A percentile compares a stretch with the other conserved stretches of the same genome.
Evolutionary conservation across 2,329 filamentous ascomycete species (phyloP).

Genomic region (Periconia macrospinosa): DNA sequence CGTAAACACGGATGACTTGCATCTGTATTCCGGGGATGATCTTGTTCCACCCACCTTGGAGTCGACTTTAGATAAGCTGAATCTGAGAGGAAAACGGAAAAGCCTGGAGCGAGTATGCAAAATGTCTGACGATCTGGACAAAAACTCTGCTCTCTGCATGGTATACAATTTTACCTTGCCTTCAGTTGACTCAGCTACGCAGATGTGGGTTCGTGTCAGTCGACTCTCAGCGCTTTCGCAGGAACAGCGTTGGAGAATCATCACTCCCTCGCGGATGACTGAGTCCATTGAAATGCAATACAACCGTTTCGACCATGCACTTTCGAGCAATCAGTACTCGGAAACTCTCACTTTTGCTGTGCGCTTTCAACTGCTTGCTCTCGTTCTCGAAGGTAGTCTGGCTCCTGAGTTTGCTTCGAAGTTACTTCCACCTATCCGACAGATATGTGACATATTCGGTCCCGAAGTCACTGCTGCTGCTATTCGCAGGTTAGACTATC

Average conservation of each 20-base stretch:
- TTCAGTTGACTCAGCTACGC: slow-evolving; percentile 19
- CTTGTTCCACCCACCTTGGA: background rate
- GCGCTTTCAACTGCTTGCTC: slow-evolving; percentile 26
- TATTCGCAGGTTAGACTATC: slow-evolving; percentile 70
- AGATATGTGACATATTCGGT: slow-evolving; percentile 39
- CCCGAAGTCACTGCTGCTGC: slow-evolving; percentile 64
- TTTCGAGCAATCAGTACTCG: slow-evolving; percentile 1
- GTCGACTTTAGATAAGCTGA: slow-evolving; percentile 7
- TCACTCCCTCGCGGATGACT: slow-evolving; percentile 54
- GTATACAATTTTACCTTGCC: slow-evolving; percentile 50
- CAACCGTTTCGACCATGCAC: slow-evolving; percentile 63
- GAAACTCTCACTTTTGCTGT: slow-evolving; percentile 15
- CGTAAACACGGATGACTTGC: slow-evolving; percentile 17
- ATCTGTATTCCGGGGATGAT: slow-evolving; percentile 18
- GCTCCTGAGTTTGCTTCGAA: slow-evolving; percentile 15
- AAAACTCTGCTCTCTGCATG: slow-evolving; percentile 51
- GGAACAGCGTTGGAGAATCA: slow-evolving; percentile 15
- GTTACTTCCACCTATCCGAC: slow-evolving; percentile 24
- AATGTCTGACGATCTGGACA: slow-evolving; percentile 41
- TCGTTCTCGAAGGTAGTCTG: slow-evolving; percentile 28
- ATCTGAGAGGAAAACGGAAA: background rate
- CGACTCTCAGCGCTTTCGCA: slow-evolving; percentile 23
- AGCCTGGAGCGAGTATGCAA: slow-evolving; percentile 35
- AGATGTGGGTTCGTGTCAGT: slow-evolving; percentile 37
- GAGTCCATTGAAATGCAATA: slow-evolving; percentile 60